Conservation (phyloP, 1,284 basidiomycete species). For the Cryptococcus sp. region DNA sequence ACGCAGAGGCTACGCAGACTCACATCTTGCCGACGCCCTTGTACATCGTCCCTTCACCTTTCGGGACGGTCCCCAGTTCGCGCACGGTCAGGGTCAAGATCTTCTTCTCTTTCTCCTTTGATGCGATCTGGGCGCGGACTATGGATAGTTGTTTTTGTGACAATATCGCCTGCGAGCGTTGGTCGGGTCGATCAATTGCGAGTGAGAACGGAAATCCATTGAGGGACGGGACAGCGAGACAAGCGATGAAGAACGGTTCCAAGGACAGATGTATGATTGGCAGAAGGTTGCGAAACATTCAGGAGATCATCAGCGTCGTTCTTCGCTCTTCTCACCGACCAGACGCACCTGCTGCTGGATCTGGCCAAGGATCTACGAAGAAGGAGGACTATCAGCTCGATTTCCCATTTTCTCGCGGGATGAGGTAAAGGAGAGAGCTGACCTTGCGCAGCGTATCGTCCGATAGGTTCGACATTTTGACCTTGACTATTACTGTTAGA, state of each 20-base stretch:
- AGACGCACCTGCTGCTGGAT: slow-evolving; percentile 69
- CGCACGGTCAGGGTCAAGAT: slow-evolving; percentile 79
- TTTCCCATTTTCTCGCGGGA: not conserved
- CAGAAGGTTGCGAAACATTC: not conserved
- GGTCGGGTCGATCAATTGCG: not conserved
- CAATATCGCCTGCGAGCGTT: slow-evolving; percentile 60
- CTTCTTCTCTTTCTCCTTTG: slow-evolving; percentile 80
- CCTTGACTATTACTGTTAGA: too few relatives aligned
- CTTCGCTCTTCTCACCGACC: not conserved
- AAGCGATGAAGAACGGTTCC: too few relatives aligned
- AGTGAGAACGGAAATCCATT: not conserved
- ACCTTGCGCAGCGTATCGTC: slow-evolving; percentile 87
- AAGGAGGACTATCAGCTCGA: not conserved
- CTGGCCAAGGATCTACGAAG: slow-evolving; percentile 75
- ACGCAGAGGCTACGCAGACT: slow-evolving; percentile 33
- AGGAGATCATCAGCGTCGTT: not conserved
- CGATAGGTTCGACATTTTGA: slow-evolving; percentile 68
- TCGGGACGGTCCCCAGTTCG: slow-evolving; percentile 47
- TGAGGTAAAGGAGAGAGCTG: slow-evolving; percentile 7
- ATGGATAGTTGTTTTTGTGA: slow-evolving; percentile 74
- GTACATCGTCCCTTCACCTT: slow-evolving; percentile 69
- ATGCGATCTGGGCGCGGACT: slow-evolving; percentile 68
- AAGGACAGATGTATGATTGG: too few relatives aligned
- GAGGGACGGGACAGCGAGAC: not conserved
- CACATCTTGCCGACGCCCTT: slow-evolving; percentile 92